Evolutionary conservation across 1,284 basidiomycete genomes (phyloP).

Genomic region (Apiotrichum veenhuisii): DNA sequence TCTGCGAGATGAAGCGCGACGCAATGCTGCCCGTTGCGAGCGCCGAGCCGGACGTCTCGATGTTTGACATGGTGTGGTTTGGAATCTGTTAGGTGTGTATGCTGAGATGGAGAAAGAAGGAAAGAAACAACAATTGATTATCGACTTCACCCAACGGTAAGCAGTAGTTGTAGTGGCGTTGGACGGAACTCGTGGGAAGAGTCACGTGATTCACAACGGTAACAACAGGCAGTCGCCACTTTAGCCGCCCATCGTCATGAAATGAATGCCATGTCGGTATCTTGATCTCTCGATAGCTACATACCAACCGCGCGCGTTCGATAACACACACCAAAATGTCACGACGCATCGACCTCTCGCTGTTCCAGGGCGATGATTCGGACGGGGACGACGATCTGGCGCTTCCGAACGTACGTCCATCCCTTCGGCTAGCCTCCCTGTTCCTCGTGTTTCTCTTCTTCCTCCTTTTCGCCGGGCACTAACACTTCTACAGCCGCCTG

Average conservation of each 20-base stretch:
- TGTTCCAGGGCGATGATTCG: slow-evolving; percentile 45
- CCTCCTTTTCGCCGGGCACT: not conserved
- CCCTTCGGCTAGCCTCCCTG: no score
- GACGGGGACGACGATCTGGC: slow-evolving; percentile 39
- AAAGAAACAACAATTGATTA: not conserved
- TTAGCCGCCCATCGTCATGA: no score
- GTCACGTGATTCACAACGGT: no score
- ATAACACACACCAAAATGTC: slow-evolving; percentile 27
- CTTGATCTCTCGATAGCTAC: no score
- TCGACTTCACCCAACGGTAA: no score
- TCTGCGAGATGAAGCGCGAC: slow-evolving; percentile 60
- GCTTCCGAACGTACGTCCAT: slow-evolving; percentile 26
- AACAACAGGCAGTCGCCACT: no score
- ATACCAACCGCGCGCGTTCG: no score
- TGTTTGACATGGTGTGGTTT: slow-evolving; percentile 17
- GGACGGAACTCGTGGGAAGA: no score
- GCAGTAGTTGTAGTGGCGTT: no score
- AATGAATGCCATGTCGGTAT: no score
- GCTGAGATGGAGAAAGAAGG: not conserved
- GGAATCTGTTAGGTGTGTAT: not conserved
- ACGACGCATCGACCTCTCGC: slow-evolving; percentile 42
- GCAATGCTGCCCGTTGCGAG: slow-evolving; percentile 32
- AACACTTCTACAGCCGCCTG: not conserved
- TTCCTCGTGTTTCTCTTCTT: no score
- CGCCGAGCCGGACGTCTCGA: slow-evolving; percentile 20